Conservation (phyloP, 495 filamentous ascomycete species). For the Hypoxylon rickii region DNA sequence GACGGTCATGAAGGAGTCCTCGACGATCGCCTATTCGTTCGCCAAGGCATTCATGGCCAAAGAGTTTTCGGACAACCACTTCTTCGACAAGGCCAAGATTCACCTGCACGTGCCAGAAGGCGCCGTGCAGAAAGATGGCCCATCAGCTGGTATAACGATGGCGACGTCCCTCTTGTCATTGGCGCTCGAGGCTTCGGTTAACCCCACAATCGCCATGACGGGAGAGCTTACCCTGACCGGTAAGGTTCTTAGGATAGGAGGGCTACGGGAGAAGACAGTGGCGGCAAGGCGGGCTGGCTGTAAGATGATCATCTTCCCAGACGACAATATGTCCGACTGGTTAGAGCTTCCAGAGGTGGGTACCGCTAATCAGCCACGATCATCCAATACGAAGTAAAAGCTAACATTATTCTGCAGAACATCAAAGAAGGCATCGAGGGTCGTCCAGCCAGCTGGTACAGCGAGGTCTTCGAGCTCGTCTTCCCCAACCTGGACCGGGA, state of each 20-base stretch:
- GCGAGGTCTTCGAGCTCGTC: constrained; percentile 87
- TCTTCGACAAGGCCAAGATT: constrained; percentile 94
- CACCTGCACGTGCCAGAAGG: constrained; percentile 98
- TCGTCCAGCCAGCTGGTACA: constrained; percentile 88
- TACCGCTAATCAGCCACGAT: constrained; percentile 16
- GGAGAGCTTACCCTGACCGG: constrained; percentile 97
- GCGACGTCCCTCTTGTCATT: constrained; percentile 86
- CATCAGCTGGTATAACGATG: constrained; percentile 97
- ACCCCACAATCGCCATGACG: constrained; percentile 95
- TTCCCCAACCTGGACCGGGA: constrained; percentile 81
- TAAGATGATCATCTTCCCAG: constrained; percentile 92
- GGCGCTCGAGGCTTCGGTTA: constrained; percentile 74
- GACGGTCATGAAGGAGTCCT: constrained; percentile 97
- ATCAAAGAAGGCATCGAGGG: constrained; percentile 96
- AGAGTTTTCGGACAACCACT: constrained; percentile 84
- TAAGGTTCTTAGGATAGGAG: constrained; percentile 95
- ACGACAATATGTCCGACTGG: constrained; percentile 96
- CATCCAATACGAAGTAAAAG: constrained; percentile 29
- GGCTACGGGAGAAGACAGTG: constrained; percentile 97
- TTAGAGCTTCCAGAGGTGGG: constrained; percentile 94
- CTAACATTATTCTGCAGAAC: constrained; percentile 66
- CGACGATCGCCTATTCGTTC: constrained; percentile 92
- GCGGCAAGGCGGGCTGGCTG: constrained; percentile 92
- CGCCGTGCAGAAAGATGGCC: constrained; percentile 81
- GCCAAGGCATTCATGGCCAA: constrained; percentile 86